A percentile compares a stretch with the other conserved stretches of the same genome.
phyloP scores from a whole-genome alignment of 2,329 filamentous ascomycete species.

The Aureobasidium sp. region DNA sequence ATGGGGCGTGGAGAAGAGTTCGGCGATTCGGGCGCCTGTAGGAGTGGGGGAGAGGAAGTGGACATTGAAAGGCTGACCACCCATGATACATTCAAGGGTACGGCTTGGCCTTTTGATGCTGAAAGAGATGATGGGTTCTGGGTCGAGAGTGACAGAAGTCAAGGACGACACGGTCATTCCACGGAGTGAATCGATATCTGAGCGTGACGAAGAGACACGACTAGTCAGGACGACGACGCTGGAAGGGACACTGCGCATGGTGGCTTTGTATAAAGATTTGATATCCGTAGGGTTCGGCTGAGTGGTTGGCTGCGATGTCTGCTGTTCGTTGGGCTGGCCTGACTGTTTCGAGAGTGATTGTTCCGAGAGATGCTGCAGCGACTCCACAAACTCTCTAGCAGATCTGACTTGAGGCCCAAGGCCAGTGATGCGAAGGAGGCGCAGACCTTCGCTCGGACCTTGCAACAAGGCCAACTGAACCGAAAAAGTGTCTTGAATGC shows the following conservation, averaged over 20 bases:
- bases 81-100: conserved; percentile 47
- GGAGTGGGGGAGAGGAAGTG: conserved; percentile 39
- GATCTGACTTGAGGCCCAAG: background rate
- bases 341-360: background rate
- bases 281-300: background rate
- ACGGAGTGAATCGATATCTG: conserved; percentile 27
- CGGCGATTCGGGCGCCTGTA: conserved; percentile 27
- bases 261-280: background rate
- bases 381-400: background rate
- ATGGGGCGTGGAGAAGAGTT: conserved; percentile 27
- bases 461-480: background rate
- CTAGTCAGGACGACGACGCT: conserved; percentile 5
- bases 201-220: background rate
- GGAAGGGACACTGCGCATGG: conserved; percentile 6
- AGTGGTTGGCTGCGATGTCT: background rate
- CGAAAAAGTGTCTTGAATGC: background rate
- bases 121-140: conserved; percentile 53
- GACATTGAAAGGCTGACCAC: conserved; percentile 39
- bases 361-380: background rate
- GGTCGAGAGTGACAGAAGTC: conserved; percentile 50
- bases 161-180: conserved; percentile 58
- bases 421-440: background rate
- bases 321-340: background rate
- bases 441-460: background rate
- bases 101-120: conserved; percentile 52